Percentiles rank a stretch among this genome's conserved stretches.
These are phyloP conservation scores for Lagenidium giganteum DNA, from an alignment of 352 stramenopile species.

Conservation along the genomic window DNA sequence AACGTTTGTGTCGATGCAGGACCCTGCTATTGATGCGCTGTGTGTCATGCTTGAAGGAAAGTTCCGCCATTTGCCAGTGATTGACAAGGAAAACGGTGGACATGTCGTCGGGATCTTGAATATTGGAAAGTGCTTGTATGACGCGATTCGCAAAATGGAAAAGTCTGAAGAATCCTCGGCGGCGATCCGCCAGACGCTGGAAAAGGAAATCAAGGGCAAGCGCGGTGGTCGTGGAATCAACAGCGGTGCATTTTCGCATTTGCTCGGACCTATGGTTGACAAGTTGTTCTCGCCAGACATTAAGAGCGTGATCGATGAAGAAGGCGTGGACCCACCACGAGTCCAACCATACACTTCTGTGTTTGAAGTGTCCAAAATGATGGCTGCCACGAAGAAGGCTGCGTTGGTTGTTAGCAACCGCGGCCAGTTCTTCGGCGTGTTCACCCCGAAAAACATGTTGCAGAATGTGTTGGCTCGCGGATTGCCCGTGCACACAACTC, in stretches of 20 bases:
- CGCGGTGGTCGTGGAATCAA: conserved; percentile 17
- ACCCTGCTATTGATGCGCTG: conserved; percentile 82
- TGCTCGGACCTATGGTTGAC: conserved; percentile 82
- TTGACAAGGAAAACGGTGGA: conserved; percentile 67
- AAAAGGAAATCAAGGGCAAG: conserved; percentile 69
- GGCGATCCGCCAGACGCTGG: conserved; percentile 65
- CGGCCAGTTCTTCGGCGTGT: conserved; percentile 92
- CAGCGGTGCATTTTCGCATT: conserved; percentile 34
- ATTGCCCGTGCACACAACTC: conserved; percentile 88
- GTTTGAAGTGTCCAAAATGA: conserved; percentile 90
- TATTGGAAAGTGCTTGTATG: conserved; percentile 98
- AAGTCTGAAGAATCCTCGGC: conserved; percentile 79
- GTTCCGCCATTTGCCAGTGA: conserved; percentile 83
- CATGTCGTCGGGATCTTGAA: conserved; percentile 95
- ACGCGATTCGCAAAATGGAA: conserved; percentile 97
- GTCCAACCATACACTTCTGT: conserved; percentile 89
- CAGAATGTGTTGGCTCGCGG: conserved; percentile 92
- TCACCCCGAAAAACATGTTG: conserved; percentile 98
- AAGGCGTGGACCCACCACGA: conserved; percentile 65
- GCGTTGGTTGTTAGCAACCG: conserved; percentile 93
- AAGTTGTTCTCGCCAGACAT: conserved; percentile 87
- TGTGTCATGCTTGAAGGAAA: conserved; percentile 84
- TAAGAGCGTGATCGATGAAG: conserved; percentile 79
- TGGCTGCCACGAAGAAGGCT: conserved; percentile 93
- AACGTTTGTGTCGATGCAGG: conserved; percentile 78